phyloP scores from a whole-genome alignment of 331 rosid genomes.

The Acacia pycnantha region DNA sequence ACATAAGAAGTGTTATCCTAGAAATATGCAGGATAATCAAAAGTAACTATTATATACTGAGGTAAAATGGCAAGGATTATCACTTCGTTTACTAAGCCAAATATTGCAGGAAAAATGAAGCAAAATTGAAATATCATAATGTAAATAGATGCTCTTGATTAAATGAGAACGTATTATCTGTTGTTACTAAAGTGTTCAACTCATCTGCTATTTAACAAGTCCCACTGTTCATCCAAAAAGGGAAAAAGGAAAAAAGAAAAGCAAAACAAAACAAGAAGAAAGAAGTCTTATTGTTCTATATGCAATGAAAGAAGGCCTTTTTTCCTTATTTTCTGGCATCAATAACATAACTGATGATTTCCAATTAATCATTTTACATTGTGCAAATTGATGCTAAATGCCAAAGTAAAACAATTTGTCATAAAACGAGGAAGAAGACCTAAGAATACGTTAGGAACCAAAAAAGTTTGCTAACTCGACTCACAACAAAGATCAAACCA shows the following conservation, averaged over 20 bases:
- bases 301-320: neutral
- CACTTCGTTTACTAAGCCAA: neutral
- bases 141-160: neutral
- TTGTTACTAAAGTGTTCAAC: neutral
- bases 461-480: neutral
- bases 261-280: neutral
- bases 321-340: neutral
- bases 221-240: neutral
- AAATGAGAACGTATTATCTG: neutral
- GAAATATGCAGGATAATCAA: constrained; percentile 11
- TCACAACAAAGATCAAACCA: neutral
- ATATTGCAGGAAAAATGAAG: neutral
- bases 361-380: neutral
- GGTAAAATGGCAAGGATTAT: neutral
- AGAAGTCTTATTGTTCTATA: neutral
- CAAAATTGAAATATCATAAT: neutral
- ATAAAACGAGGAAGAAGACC: neutral
- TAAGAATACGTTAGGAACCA: neutral
- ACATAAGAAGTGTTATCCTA: constrained; percentile 6
- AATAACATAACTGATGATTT: neutral
- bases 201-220: neutral
- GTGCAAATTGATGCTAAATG: neutral
- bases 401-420: neutral
- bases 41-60: neutral
- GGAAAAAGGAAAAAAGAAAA: no score